Percentiles rank a stretch among this genome's conserved stretches.
phyloP scores from a whole-genome alignment of 2,329 filamentous ascomycete species.

The Colletotrichum siamense region DNA sequence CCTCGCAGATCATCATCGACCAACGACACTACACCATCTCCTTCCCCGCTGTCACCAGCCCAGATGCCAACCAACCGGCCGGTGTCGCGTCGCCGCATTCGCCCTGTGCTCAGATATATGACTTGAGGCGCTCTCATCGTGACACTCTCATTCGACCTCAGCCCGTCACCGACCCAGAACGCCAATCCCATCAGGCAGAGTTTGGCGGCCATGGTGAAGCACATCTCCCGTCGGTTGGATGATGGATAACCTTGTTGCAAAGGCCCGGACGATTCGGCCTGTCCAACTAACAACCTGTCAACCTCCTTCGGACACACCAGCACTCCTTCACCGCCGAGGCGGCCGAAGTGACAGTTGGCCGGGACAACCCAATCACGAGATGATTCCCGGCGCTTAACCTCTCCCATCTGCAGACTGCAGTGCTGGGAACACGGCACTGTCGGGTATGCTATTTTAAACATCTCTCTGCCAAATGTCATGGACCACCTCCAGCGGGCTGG shows the following conservation, averaged over 20 bases:
- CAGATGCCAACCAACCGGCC: not conserved
- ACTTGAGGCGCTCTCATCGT: not conserved
- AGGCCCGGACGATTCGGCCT: not conserved
- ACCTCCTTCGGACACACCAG: not conserved
- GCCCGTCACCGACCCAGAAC: not conserved
- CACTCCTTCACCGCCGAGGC: not conserved
- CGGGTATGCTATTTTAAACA: slow-evolving; percentile 10
- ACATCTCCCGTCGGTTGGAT: not conserved
- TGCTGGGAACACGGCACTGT: not conserved
- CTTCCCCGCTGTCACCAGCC: not conserved
- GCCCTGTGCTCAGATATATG: not conserved
- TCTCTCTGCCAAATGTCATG: not conserved
- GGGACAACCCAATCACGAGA: not conserved
- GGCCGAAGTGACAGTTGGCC: not conserved
- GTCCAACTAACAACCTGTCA: not conserved
- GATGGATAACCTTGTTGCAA: not conserved
- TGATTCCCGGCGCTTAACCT: not conserved
- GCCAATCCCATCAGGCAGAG: not conserved
- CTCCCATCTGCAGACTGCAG: not conserved
- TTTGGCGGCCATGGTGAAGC: not conserved
- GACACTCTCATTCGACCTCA: not conserved
- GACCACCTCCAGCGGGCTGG: not conserved
- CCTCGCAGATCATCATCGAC: not conserved
- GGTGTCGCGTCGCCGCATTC: not conserved
- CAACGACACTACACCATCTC: slow-evolving; percentile 10